Evolutionary conservation across 441 rosid species (phyloP), one percentile per base, ranked within the genome.

Genomic region (Populus hybrid): DNA sequence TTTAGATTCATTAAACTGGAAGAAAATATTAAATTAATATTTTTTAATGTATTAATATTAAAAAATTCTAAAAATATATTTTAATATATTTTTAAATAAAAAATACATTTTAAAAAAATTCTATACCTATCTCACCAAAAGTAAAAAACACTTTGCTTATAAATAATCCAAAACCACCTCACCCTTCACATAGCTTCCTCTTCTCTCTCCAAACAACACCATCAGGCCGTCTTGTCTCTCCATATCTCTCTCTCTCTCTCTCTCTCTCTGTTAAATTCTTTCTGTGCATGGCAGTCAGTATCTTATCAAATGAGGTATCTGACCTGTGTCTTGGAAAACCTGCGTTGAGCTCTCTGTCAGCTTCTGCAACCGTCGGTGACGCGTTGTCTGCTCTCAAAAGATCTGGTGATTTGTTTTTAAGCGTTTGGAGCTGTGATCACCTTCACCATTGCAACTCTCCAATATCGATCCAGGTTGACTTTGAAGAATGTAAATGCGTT

Each of bases 301-400:
- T 88, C 23, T 84, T 85, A 75, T 80, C 81, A 68, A 77, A 82
- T 69, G 87, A 85, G 71, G 84, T 92, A 14, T 88, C 97, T 32
- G 94, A 89, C 70, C 82, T 92, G 36, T 92, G 94, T 86, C 88
- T 92, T 26, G 94, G 94, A 40, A 92, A 89, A 85, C 97, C 94
- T 5, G 81, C 91, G 64, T 79, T 92, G 80, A 83, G 88, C 82
- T 84, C 88, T 70, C 87, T 92, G 36, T 76, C 89, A 21, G 81
- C 75, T 38, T 80, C 90, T 35, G 80, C 92, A 72, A 86, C 94
- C 74, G 91, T 92, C 61, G 89, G 78, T 32, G 93, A 88, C 75
- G 92, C 93, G 9, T 59, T 90, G 46, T 75, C 86, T 46, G 85
- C 84, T 24, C 87, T 92, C 19, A 82, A 84, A 53, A 81, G 82